These are phyloP conservation scores for Blastobotrys illinoisensis DNA, from an alignment of 1,139 yeast species.

Conservation along the genomic window DNA sequence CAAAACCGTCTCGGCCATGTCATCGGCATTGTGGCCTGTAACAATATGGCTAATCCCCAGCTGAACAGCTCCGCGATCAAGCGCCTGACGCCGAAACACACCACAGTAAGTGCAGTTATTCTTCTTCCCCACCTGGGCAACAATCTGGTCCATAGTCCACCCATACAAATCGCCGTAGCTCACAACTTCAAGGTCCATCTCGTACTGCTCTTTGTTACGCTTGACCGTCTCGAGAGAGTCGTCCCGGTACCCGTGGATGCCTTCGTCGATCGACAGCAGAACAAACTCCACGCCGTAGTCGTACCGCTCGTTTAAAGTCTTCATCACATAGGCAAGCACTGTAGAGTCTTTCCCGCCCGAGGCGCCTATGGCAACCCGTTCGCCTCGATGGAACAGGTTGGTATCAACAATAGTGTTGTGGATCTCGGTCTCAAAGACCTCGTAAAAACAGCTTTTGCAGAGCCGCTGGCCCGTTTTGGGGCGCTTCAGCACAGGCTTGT, in stretches of 20 bases:
- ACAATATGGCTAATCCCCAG: conserved; percentile 85
- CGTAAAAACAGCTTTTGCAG: conserved; percentile 87
- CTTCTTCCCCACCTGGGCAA: conserved; percentile 87
- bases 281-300: conserved; percentile 80
- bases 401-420: conserved; percentile 79
- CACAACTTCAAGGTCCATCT: conserved; percentile 82
- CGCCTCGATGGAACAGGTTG: conserved; percentile 70
- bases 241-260: conserved; percentile 94
- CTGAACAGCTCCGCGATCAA: conserved; percentile 93
- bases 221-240: conserved; percentile 96
- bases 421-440: conserved; percentile 91
- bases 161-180: conserved; percentile 81
- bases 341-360: conserved; percentile 99
- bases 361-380: conserved; percentile 92
- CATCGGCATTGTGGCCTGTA: conserved; percentile 99
- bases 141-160: conserved; percentile 99
- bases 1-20: conserved; percentile 95
- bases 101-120: conserved; percentile 98
- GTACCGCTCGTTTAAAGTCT: conserved; percentile 80
- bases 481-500: conserved; percentile 82
- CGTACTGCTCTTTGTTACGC: conserved; percentile 82
- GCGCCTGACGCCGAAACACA: conserved; percentile 90
- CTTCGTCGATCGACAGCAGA: conserved; percentile 88
- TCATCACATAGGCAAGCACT: conserved; percentile 82
- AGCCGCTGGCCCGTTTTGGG: conserved; percentile 89